Evolutionary conservation across 768 basidiomycete genomes (phyloP).

Genomic region (Lyophyllum decastes): DNA sequence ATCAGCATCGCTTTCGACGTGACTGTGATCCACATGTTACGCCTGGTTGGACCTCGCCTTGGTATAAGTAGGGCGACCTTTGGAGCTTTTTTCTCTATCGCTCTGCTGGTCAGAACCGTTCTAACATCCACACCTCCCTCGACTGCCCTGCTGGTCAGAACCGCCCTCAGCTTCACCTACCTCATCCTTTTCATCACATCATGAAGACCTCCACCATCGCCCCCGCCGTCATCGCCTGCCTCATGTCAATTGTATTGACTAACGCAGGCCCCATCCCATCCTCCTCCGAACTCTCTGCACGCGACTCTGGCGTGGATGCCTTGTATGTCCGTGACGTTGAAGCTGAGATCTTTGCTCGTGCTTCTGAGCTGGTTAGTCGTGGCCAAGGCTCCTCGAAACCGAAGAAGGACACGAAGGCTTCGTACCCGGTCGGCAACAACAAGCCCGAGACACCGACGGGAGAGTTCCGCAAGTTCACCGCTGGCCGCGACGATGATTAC

Average conservation of each 20-base stretch:
- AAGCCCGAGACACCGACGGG: background rate
- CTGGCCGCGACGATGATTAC: background rate
- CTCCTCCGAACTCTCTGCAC: background rate
- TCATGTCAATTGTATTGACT: slow-evolving; percentile 1
- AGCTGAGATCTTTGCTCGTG: slow-evolving; percentile 4
- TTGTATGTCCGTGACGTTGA: slow-evolving; percentile 8
- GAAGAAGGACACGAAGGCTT: background rate
- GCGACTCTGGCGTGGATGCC: background rate
- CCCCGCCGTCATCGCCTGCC: slow-evolving; percentile 11
- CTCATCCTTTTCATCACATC: background rate
- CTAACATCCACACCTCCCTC: background rate
- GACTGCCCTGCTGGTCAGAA: background rate
- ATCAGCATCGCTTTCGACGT: background rate
- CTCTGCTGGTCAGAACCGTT: slow-evolving; percentile 11
- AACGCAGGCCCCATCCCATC: slow-evolving; percentile 4
- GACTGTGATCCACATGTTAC: background rate
- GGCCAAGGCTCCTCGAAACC: background rate
- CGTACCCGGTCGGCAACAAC: background rate
- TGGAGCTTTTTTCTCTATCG: background rate
- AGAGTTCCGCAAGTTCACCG: background rate
- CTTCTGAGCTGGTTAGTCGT: background rate
- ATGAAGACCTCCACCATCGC: slow-evolving; percentile 9
- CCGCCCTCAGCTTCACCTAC: background rate
- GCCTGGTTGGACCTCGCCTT: background rate
- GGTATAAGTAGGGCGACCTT: background rate